These are phyloP conservation scores for Kingdonia uniflora DNA, from an alignment of 164 flowering plant genomes.

Conservation along the genomic window DNA sequence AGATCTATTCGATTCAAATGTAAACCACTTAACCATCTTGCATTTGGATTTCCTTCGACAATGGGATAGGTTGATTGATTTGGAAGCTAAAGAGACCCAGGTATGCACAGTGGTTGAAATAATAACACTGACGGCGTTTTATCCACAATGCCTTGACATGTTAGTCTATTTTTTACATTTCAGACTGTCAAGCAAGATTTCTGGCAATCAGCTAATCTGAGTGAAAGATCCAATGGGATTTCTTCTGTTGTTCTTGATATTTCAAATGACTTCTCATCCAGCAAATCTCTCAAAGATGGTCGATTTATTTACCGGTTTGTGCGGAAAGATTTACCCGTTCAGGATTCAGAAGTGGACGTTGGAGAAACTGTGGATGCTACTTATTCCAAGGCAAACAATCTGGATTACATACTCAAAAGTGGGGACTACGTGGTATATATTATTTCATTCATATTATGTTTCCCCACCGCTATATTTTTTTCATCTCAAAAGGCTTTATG, in stretches of 20 bases:
- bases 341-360: slow-evolving; percentile 10
- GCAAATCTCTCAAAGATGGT: slow-evolving; percentile 27
- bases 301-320: slow-evolving; percentile 62
- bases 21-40: slow-evolving; percentile 47
- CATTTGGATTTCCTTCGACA: slow-evolving; percentile 58
- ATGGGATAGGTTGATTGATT: slow-evolving; percentile 87
- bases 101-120: slow-evolving; percentile 17
- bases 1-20: slow-evolving; percentile 50
- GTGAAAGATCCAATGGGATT: slow-evolving; percentile 27
- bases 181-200: slow-evolving; percentile 46
- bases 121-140: not conserved
- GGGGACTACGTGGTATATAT: slow-evolving; percentile 84
- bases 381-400: slow-evolving; percentile 18
- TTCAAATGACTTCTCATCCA: slow-evolving; percentile 25
- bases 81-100: slow-evolving; percentile 78
- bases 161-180: slow-evolving; percentile 9
- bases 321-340: slow-evolving; percentile 21
- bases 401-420: slow-evolving; percentile 44
- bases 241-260: slow-evolving; percentile 68
- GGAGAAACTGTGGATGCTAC: slow-evolving; percentile 16
- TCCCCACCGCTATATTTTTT: not conserved
- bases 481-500: no score
- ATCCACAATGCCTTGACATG: not conserved
- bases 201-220: slow-evolving; percentile 32
- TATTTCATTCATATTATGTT: not conserved